Evolutionary conservation across 2,329 filamentous ascomycete species (phyloP).

Genomic region (Epichloe amarillans): DNA sequence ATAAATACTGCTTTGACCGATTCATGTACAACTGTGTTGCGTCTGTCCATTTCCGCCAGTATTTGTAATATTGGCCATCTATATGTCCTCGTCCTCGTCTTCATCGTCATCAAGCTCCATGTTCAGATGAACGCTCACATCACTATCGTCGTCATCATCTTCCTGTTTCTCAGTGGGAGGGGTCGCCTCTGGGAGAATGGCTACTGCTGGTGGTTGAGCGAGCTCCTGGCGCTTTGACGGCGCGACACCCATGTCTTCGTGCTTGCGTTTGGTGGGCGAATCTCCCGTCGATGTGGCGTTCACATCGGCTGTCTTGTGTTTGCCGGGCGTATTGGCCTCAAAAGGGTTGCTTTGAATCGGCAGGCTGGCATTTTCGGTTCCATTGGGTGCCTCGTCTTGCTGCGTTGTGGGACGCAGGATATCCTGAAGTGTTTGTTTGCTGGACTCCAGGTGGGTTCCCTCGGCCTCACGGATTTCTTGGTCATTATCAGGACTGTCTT

Average conservation of each 20-base stretch:
- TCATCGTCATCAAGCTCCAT: constrained; percentile 44
- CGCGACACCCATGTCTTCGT: constrained; percentile 21
- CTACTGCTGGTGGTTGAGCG: constrained; percentile 13
- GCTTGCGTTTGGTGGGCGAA: constrained; percentile 26
- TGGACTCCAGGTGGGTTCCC: not conserved
- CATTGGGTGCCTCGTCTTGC: constrained; percentile 8
- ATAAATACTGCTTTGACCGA: no score
- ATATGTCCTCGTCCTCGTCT: constrained; percentile 25
- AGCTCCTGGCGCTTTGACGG: constrained; percentile 29
- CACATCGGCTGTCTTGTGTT: not conserved
- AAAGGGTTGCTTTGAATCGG: constrained; percentile 25
- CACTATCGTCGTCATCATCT: constrained; percentile 30
- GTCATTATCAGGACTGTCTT: constrained; percentile 11
- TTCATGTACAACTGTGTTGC: not conserved
- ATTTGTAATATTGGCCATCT: not conserved
- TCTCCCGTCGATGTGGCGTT: constrained; percentile 9
- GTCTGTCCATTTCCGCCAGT: not conserved
- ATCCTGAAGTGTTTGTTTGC: not conserved
- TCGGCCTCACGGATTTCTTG: constrained; percentile 4
- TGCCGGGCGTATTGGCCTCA: constrained; percentile 11
- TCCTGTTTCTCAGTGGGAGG: constrained; percentile 13
- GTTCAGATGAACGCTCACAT: constrained; percentile 44
- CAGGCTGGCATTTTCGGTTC: constrained; percentile 12
- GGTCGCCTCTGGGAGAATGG: constrained; percentile 7
- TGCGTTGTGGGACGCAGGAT: constrained; percentile 11